phyloP scores from a whole-genome alignment of 2,329 filamentous ascomycete species.

The Ceratocystiopsis sp. region DNA sequence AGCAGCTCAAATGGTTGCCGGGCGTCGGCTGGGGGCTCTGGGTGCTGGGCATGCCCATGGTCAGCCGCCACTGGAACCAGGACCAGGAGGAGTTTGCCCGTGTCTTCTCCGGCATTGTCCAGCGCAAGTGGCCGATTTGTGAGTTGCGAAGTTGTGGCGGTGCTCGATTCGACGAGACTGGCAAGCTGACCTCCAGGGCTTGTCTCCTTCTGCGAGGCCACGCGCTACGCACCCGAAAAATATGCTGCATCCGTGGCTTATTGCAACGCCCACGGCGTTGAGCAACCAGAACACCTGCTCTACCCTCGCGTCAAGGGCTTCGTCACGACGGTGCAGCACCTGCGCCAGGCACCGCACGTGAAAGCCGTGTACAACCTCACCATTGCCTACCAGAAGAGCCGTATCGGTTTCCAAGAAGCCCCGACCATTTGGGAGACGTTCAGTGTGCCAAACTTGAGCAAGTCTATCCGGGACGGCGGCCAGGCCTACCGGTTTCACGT shows the following conservation, averaged over 20 bases:
- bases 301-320: conserved; percentile 46
- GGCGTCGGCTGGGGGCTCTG: conserved; percentile 47
- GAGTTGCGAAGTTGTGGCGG: no score
- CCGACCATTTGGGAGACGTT: conserved; percentile 37
- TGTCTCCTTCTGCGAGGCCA: conserved; percentile 48
- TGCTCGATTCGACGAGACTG: conserved; percentile 12
- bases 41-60: conserved; percentile 48
- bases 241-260: conserved; percentile 31
- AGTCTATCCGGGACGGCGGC: conserved; percentile 5
- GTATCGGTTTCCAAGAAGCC: conserved; percentile 19
- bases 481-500: conserved; percentile 31
- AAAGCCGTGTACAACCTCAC: conserved; percentile 38
- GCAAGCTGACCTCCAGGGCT: conserved; percentile 28
- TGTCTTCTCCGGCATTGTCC: conserved; percentile 36
- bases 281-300: conserved; percentile 37
- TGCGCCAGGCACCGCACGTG: conserved; percentile 31
- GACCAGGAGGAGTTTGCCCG: conserved; percentile 38
- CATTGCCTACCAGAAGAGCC: conserved; percentile 31
- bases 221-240: conserved; percentile 37
- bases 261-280: conserved; percentile 31
- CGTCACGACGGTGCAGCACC: conserved; percentile 37
- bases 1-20: conserved; percentile 38
- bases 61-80: conserved; percentile 40
- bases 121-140: conserved; percentile 39
- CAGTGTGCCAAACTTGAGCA: conserved; percentile 19